These are phyloP conservation scores for Xylaria sp. DNA, from an alignment of 2,329 filamentous ascomycete genomes.

Conservation along the genomic window DNA sequence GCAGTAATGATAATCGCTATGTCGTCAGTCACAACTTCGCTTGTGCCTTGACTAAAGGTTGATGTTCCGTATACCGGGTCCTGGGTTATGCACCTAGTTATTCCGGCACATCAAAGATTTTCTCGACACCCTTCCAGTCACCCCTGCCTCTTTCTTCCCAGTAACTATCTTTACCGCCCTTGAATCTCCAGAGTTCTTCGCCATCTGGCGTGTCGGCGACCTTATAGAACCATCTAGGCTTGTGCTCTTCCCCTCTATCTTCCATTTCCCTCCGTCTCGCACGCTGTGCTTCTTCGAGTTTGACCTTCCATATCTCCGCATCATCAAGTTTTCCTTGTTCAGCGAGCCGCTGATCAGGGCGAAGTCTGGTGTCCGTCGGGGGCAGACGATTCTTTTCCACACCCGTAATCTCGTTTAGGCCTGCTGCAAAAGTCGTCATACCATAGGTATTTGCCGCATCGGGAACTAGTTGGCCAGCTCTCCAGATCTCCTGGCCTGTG, in stretches of 20 bases:
- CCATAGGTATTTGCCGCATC: constrained; percentile 84
- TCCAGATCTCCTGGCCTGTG: constrained; percentile 74
- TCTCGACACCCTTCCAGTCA: constrained; percentile 40
- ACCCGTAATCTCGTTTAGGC: constrained; percentile 84
- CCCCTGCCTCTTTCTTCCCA: constrained; percentile 77
- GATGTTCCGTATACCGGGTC: neutral
- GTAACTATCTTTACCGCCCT: constrained; percentile 83
- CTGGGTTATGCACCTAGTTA: constrained; percentile 2
- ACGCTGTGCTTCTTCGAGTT: constrained; percentile 85
- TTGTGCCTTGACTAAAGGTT: neutral
- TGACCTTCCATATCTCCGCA: constrained; percentile 82
- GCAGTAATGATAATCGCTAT: neutral
- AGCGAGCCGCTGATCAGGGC: constrained; percentile 85
- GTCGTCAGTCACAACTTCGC: neutral
- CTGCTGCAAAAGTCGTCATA: constrained; percentile 82
- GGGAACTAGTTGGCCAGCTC: constrained; percentile 75
- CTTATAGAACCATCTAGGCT: constrained; percentile 83
- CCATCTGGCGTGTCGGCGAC: constrained; percentile 63
- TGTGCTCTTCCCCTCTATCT: constrained; percentile 72
- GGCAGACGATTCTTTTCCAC: constrained; percentile 78
- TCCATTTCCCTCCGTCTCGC: constrained; percentile 76
- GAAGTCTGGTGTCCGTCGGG: constrained; percentile 79
- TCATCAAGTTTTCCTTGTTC: constrained; percentile 82
- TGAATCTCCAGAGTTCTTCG: constrained; percentile 77
- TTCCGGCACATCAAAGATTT: constrained; percentile 36